These are phyloP conservation scores for Pythium chondricola DNA, from an alignment of 352 stramenopile genomes.

Conservation along the genomic window DNA sequence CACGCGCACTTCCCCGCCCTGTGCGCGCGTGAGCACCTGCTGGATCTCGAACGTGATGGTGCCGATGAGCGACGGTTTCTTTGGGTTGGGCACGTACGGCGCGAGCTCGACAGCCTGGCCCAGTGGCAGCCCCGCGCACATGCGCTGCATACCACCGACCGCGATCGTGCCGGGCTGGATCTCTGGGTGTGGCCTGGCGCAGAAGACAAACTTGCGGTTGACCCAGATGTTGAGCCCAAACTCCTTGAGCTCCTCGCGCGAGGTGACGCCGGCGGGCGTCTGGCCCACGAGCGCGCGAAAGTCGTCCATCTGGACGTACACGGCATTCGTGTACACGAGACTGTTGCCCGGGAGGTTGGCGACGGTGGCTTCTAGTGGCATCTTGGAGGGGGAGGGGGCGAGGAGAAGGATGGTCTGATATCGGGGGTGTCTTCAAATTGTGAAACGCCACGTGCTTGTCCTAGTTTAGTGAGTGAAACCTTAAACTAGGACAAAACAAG, in stretches of 20 bases:
- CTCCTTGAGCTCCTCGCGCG: constrained; percentile 64
- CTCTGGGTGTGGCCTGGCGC: constrained; percentile 68
- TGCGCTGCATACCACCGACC: constrained; percentile 73
- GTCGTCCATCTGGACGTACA: constrained; percentile 73
- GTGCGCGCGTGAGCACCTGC: constrained; percentile 60
- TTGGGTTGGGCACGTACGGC: constrained; percentile 46
- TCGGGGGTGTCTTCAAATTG: constrained; percentile 12
- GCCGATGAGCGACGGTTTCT: constrained; percentile 38
- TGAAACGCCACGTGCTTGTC: constrained; percentile 20
- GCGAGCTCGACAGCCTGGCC: constrained; percentile 57
- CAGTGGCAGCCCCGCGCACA: constrained; percentile 64
- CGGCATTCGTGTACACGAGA: constrained; percentile 76
- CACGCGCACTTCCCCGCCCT: constrained; percentile 47
- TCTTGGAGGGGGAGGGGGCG: constrained; percentile 11
- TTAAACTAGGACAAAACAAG: not conserved
- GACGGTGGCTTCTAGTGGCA: constrained; percentile 57
- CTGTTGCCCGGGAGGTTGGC: constrained; percentile 68
- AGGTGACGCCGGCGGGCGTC: constrained; percentile 51
- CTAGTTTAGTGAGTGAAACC: not conserved
- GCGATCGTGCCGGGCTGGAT: constrained; percentile 48
- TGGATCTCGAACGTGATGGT: constrained; percentile 83
- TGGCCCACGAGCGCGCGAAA: constrained; percentile 64
- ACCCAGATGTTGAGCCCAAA: constrained; percentile 78
- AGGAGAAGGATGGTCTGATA: not conserved
- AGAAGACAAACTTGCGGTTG: constrained; percentile 78